Evolutionary conservation across 345 rosid species (phyloP).

Genomic region (Melaleuca alternifolia): DNA sequence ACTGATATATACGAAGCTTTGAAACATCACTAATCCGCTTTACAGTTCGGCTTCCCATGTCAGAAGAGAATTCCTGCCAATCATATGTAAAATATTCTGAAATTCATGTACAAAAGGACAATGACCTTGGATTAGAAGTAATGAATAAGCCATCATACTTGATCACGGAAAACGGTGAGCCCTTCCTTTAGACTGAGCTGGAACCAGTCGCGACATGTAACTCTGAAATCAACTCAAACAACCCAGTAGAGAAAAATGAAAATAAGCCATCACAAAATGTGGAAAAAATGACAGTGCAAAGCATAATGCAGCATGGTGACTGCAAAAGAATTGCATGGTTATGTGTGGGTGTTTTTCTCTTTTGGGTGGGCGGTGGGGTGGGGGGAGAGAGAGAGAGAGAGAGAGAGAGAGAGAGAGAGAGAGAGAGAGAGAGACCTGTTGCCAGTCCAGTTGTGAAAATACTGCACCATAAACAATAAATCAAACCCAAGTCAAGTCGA

Average conservation of each 20-base stretch:
- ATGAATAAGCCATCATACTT: conserved; percentile 27
- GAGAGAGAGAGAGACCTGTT: conserved; percentile 39
- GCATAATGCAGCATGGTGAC: background rate
- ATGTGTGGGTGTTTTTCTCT: background rate
- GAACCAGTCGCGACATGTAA: conserved; percentile 99
- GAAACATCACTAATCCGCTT: conserved; percentile 96
- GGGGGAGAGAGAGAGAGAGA: background rate
- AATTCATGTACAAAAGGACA: background rate
- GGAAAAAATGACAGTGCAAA: background rate
- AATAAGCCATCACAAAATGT: background rate
- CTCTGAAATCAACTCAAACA: conserved; percentile 38
- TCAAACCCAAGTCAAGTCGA: background rate
- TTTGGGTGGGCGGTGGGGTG: too few species aligned
- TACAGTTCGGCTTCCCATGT: conserved; percentile 97
- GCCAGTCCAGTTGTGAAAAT: conserved; percentile 99
- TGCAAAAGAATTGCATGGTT: background rate
- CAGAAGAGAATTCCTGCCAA: conserved; percentile 90
- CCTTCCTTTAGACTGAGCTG: conserved; percentile 99
- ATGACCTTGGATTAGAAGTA: background rate
- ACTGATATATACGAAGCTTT: conserved; percentile 76
- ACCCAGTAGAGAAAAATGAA: background rate
- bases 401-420: background rate
- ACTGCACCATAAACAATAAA: conserved; percentile 40
- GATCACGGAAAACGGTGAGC: conserved; percentile 96
- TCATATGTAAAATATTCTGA: background rate